Evolutionary conservation across 2,329 filamentous ascomycete species (phyloP).

Genomic region (Nemania sp.): DNA sequence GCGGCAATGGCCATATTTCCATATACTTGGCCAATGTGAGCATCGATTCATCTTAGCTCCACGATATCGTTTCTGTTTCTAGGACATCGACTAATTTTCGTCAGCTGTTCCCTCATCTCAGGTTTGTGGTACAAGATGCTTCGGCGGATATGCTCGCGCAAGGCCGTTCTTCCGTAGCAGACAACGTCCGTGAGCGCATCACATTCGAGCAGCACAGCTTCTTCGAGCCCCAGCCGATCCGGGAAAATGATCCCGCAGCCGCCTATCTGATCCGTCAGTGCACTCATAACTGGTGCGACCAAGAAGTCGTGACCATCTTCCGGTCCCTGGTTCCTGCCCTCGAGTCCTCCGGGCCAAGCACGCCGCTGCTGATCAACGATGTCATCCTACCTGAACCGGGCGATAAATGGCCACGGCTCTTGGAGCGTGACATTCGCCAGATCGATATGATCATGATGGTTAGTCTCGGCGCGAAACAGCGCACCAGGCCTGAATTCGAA

Average conservation of each 20-base stretch:
- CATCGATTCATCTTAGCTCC: background rate
- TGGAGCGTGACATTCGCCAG: background rate
- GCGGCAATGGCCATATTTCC: slow-evolving; percentile 27
- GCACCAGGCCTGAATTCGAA: background rate
- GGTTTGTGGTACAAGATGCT: slow-evolving; percentile 33
- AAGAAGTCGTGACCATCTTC: slow-evolving; percentile 17
- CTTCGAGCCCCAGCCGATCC: slow-evolving; percentile 32
- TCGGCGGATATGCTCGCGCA: slow-evolving; percentile 25
- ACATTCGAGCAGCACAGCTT: slow-evolving; percentile 30
- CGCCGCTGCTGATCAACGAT: slow-evolving; percentile 17
- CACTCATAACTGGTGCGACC: slow-evolving; percentile 22
- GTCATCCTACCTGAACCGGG: background rate
- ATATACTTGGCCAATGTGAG: slow-evolving; percentile 18
- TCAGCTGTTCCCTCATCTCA: slow-evolving; percentile 12
- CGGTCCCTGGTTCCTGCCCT: slow-evolving; percentile 9
- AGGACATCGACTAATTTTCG: background rate
- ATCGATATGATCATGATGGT: slow-evolving; percentile 3
- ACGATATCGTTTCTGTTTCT: background rate
- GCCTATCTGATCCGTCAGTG: slow-evolving; percentile 35
- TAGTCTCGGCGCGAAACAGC: background rate
- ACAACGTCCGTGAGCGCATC: slow-evolving; percentile 23
- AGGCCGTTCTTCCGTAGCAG: slow-evolving; percentile 19
- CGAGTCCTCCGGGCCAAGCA: slow-evolving; percentile 1
- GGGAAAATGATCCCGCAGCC: slow-evolving; percentile 19
- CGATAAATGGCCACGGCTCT: background rate